Conservation (phyloP, 495 filamentous ascomycete species). For the Tuber microsphaerosporum region DNA sequence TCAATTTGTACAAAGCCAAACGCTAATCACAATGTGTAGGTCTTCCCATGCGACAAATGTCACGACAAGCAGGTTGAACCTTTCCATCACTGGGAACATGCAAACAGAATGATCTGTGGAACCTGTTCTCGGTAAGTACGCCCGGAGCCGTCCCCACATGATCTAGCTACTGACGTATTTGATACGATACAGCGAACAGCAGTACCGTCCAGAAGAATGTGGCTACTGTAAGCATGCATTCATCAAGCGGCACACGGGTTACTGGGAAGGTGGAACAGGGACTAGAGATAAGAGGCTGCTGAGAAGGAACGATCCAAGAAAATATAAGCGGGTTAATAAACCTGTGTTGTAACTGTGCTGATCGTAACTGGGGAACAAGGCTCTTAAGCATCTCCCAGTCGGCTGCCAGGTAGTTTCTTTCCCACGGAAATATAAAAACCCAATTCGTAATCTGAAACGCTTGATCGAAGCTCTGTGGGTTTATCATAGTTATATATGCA, state of each 20-base stretch:
- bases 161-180: not conserved
- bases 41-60: slow-evolving; percentile 78
- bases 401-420: not conserved
- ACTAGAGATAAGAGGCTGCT: slow-evolving; percentile 63
- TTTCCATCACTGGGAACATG: slow-evolving; percentile 71
- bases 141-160: not conserved
- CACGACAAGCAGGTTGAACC: slow-evolving; percentile 59
- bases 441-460: not conserved
- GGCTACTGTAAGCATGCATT: slow-evolving; percentile 66
- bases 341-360: not conserved
- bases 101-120: slow-evolving; percentile 82
- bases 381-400: not conserved
- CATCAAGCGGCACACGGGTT: slow-evolving; percentile 64
- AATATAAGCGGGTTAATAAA: slow-evolving; percentile 54
- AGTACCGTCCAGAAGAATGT: slow-evolving; percentile 73
- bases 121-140: slow-evolving; percentile 52
- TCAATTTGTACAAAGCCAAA: not conserved
- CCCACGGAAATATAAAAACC: not conserved
- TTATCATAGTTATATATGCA: not conserved
- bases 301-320: slow-evolving; percentile 69
- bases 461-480: not conserved
- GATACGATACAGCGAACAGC: slow-evolving; percentile 61
- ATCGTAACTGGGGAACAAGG: not conserved
- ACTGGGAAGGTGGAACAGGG: slow-evolving; percentile 76
- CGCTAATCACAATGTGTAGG: slow-evolving; percentile 42